Evolutionary conservation across 1,139 yeast genomes (phyloP).

Genomic region (Suhomyces terraborum): DNA sequence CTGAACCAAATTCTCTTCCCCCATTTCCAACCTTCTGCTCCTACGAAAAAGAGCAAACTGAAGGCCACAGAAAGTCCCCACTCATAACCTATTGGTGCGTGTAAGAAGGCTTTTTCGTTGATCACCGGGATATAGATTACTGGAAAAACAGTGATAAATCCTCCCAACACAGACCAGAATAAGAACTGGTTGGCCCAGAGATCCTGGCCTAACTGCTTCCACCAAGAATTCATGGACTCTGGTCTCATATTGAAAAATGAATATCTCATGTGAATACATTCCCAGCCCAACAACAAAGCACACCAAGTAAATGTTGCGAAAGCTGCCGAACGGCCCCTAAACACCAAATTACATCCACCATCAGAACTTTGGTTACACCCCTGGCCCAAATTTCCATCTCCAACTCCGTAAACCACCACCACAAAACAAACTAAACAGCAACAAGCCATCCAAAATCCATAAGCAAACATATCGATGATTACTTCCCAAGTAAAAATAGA

Average conservation of each 20-base stretch:
- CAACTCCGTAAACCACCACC: constrained; percentile 64
- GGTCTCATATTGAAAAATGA: constrained; percentile 79
- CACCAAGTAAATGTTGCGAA: constrained; percentile 92
- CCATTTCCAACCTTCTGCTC: constrained; percentile 70
- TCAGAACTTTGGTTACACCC: constrained; percentile 54
- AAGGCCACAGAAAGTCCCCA: constrained; percentile 81
- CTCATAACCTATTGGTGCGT: constrained; percentile 72
- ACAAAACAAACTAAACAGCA: constrained; percentile 71
- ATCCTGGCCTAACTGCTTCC: constrained; percentile 58
- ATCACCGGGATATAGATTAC: constrained; percentile 87
- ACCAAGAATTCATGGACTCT: constrained; percentile 61
- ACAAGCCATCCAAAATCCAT: constrained; percentile 74
- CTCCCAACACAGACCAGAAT: constrained; percentile 81
- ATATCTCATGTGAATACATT: constrained; percentile 74
- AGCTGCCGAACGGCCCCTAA: constrained; percentile 76
- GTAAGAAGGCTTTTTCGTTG: constrained; percentile 75
- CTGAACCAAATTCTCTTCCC: constrained; percentile 60
- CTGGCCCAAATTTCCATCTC: constrained; percentile 66
- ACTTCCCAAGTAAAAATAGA: constrained; percentile 72
- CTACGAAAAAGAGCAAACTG: constrained; percentile 57
- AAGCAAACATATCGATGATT: constrained; percentile 69
- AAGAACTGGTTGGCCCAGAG: constrained; percentile 76
- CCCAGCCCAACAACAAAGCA: constrained; percentile 86
- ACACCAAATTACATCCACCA: constrained; percentile 59
- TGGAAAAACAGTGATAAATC: constrained; percentile 75